Evolutionary conservation across 2,329 filamentous ascomycete genomes (phyloP).

Genomic region (Pseudogymnoascus pannorum): DNA sequence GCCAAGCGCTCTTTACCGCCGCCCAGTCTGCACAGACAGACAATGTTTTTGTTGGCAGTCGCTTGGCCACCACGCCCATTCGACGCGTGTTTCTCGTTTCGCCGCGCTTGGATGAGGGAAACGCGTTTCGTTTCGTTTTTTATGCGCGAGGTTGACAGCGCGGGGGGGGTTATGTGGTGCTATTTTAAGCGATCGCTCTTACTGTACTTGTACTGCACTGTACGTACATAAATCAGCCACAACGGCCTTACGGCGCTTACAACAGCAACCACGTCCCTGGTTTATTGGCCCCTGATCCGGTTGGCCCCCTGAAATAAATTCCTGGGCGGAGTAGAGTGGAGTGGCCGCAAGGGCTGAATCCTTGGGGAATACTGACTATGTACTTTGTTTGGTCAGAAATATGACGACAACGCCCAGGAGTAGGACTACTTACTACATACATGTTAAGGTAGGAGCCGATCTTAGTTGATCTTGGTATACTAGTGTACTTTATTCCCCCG

Average conservation of each 20-base stretch:
- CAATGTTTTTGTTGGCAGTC: neutral
- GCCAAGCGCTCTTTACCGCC: neutral
- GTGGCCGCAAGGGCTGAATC: neutral
- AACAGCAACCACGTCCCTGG: neutral
- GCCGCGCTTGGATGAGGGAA: neutral
- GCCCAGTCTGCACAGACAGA: neutral
- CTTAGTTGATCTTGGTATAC: neutral
- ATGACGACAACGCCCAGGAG: no score
- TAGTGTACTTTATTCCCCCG: neutral
- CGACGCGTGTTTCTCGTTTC: neutral
- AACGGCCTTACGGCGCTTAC: neutral
- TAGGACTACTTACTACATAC: no score
- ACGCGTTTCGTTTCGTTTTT: no score
- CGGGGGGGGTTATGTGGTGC: neutral
- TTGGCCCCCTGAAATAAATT: neutral
- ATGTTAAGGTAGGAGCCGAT: neutral
- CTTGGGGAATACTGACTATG: no score
- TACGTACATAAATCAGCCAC: neutral
- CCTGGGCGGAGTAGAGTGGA: no score
- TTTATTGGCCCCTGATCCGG: neutral
- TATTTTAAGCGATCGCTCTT: neutral
- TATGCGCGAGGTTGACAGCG: no score
- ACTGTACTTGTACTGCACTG: neutral
- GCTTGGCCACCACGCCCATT: neutral
- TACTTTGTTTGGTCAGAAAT: no score